Base-by-base conservation (phyloP, 164 flowering plant species). In the Aristolochia californica region DNA sequence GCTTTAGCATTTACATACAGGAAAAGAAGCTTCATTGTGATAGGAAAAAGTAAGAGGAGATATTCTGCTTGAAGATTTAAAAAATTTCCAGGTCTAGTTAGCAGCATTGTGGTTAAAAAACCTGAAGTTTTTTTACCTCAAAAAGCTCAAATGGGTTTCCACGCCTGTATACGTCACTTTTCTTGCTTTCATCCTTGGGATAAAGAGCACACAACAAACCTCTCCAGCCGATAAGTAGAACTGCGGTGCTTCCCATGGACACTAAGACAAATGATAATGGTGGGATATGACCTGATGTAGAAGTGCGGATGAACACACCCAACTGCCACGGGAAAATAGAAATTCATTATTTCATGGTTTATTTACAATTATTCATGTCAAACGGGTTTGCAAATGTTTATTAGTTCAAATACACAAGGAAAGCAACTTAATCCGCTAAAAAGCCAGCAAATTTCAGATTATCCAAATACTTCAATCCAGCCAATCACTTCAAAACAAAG, bases 71-170 rank as follows among this genome's bases (percentile, higher is more conserved):
- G 10, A 34, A 34, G 40, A 34, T 7, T 34, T 34, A 2, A 34
- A 34, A 34, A 7, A 9, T 34, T 12, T 12, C 10, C 10, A 34
- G 10, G 40, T 1, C 40, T 34, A 34, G 40, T 34, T 34, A 34
- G 40, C 40, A 34, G 40, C 40, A 34, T 34, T 8, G 40, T 2
- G 40, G 1, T 34, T 8, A 34, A 34, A 34, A 1, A 60, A 15
- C 13, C 18, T 20, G 23, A 15, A 12, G 43, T 16, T 7, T 43
- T 30, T 57, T 62, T 76, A 88, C 98, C 96, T 88, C 97, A 74
- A 93, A 83, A 25, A 93, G 77, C 69, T 93, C 98, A 72, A 93
- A 89, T 30, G 96, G 90, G 70, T 70, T 93, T 51, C 98, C 98
- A 47, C 77, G 75, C 48, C 73, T 81, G 69, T 85, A 89, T 2